phyloP scores from a whole-genome alignment of 2,329 filamentous ascomycete species.

The Colletotrichum orchidophilum region DNA sequence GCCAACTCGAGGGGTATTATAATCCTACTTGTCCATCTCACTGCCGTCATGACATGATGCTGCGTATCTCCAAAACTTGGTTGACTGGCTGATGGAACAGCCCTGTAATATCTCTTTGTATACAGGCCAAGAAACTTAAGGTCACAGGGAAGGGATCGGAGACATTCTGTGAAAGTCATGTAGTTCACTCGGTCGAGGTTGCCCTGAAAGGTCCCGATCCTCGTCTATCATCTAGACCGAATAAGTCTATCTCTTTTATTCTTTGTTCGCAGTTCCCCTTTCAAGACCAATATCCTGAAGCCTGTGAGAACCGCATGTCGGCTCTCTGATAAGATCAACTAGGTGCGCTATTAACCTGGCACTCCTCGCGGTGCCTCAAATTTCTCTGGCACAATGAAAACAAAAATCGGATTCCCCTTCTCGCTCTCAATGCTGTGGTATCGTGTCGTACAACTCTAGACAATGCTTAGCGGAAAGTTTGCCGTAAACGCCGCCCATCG shows the following conservation, averaged over 20 bases:
- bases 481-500: not conserved
- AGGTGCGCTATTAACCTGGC: not conserved
- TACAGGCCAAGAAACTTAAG: too few species aligned
- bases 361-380: not conserved
- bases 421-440: not conserved
- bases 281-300: not conserved
- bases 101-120: too few species aligned
- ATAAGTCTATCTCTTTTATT: not conserved
- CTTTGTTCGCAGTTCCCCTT: not conserved
- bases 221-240: not conserved
- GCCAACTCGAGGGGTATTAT: not conserved
- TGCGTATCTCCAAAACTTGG: too few species aligned
- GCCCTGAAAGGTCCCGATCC: not conserved
- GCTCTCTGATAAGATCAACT: not conserved
- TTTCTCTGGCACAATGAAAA: not conserved
- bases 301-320: not conserved
- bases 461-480: not conserved
- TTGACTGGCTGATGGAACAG: too few species aligned
- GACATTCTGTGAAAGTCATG: not conserved
- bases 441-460: not conserved
- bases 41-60: not conserved
- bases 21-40: not conserved
- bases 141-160: too few species aligned
- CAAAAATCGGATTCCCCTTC: too few species aligned
- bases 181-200: not conserved